phyloP scores from a whole-genome alignment of 495 filamentous ascomycete genomes.

The Aspergillus egyptiacus region DNA sequence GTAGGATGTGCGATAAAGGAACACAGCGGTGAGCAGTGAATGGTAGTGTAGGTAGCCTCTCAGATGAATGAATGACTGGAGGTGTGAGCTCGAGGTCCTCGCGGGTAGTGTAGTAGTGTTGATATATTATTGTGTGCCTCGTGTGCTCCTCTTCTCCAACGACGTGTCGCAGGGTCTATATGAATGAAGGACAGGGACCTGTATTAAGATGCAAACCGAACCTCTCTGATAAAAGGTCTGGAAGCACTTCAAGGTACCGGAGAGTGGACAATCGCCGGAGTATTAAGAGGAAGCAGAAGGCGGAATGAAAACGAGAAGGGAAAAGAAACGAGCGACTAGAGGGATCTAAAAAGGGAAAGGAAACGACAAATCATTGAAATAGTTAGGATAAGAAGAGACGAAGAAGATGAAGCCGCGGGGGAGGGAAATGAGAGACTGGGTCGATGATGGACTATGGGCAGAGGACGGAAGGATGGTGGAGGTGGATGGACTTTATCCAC shows the following conservation, averaged over 20 bases:
- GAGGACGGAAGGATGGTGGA: slow-evolving; percentile 14
- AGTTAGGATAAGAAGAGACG: slow-evolving; percentile 25
- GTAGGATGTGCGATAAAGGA: slow-evolving; percentile 6
- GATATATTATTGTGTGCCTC: slow-evolving; percentile 2
- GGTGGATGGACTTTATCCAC: slow-evolving; percentile 27
- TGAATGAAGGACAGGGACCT: slow-evolving; percentile 36
- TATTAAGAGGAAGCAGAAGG: slow-evolving; percentile 23
- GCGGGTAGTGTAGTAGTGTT: too few species aligned
- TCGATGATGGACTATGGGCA: slow-evolving; percentile 24
- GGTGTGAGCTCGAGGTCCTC: background rate
- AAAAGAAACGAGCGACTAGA: slow-evolving; percentile 19
- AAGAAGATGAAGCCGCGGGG: slow-evolving; percentile 19
- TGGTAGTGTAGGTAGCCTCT: slow-evolving; percentile 18
- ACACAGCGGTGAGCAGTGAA: slow-evolving; percentile 21
- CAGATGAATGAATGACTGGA: slow-evolving; percentile 18
- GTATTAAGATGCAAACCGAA: slow-evolving; percentile 16
- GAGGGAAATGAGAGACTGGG: slow-evolving; percentile 34
- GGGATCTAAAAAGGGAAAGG: slow-evolving; percentile 26
- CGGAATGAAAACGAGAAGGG: slow-evolving; percentile 21
- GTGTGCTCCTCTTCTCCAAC: slow-evolving; percentile 10
- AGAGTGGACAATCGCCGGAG: slow-evolving; percentile 20
- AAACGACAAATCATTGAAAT: slow-evolving; percentile 17
- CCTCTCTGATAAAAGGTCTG: slow-evolving; percentile 9
- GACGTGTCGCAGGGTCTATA: slow-evolving; percentile 13
- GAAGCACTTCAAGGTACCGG: slow-evolving; percentile 15